Evolutionary conservation across 306 rosid genomes (phyloP).

Genomic region (Fagus crenata): DNA sequence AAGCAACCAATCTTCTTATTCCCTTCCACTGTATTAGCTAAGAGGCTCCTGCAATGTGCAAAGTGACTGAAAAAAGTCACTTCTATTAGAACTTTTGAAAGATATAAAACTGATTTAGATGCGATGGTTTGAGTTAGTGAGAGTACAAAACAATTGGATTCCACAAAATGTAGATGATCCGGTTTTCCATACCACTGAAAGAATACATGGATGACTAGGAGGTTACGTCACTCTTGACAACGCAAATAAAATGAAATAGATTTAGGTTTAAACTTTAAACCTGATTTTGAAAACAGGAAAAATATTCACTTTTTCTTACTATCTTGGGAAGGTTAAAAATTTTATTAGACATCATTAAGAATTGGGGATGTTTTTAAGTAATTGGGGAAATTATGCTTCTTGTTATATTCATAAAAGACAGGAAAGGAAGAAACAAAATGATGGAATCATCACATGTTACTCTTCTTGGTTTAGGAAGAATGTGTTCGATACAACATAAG

Average conservation of each 20-base stretch:
- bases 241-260: background rate
- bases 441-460: background rate
- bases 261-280: background rate
- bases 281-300: too few relatives aligned
- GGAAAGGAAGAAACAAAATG: background rate
- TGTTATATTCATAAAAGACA: background rate
- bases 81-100: constrained; percentile 11
- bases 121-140: constrained; percentile 29
- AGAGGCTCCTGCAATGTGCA: too few relatives aligned
- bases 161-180: constrained; percentile 29
- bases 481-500: background rate
- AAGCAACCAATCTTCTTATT: constrained; percentile 26
- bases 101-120: constrained; percentile 25
- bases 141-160: constrained; percentile 40
- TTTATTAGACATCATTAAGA: background rate
- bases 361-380: background rate
- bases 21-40: constrained; percentile 26
- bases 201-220: background rate
- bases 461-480: background rate
- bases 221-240: constrained; percentile 1
- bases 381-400: too few relatives aligned
- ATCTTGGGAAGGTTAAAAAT: background rate
- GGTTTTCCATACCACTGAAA: constrained; percentile 35
- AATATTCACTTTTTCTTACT: background rate
- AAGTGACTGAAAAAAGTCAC: constrained; percentile 4